A percentile compares a stretch with the other conserved stretches of the same genome.
phyloP scores from a whole-genome alignment of 2,329 filamentous ascomycete genomes.

The Cadophora gregata region DNA sequence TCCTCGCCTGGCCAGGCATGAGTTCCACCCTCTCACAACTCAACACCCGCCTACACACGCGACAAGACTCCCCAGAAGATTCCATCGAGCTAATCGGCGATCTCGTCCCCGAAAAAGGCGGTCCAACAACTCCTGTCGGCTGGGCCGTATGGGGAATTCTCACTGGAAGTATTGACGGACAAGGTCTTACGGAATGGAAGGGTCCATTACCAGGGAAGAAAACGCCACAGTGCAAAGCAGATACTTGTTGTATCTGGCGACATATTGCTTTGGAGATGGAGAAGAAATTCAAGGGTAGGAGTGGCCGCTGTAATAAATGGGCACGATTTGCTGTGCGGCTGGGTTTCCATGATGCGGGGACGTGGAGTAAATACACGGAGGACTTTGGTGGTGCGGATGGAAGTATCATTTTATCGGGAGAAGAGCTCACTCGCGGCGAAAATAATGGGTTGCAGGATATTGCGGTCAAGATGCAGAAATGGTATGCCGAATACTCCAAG shows the following conservation, averaged over 20 bases:
- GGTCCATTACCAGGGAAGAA: constrained; percentile 14
- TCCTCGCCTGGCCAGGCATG: constrained; percentile 3
- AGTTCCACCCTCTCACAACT: neutral
- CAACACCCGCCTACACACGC: neutral
- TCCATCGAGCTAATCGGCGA: constrained; percentile 82
- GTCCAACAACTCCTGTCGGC: constrained; percentile 21
- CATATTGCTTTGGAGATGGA: constrained; percentile 26
- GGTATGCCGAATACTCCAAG: constrained; percentile 46
- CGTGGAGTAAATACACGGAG: constrained; percentile 48
- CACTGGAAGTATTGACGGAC: constrained; percentile 20
- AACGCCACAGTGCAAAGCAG: constrained; percentile 16
- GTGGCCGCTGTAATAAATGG: constrained; percentile 48
- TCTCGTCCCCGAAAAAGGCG: constrained; percentile 44
- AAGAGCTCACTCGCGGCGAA: constrained; percentile 48
- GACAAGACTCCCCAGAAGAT: constrained; percentile 44
- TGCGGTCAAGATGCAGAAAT: constrained; percentile 46
- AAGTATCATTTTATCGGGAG: constrained; percentile 48
- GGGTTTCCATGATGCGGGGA: constrained; percentile 56
- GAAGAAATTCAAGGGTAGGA: constrained; percentile 19
- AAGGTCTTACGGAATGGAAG: constrained; percentile 14
- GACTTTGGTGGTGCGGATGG: constrained; percentile 53
- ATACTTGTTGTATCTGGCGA: constrained; percentile 33
- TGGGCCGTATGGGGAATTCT: constrained; percentile 24
- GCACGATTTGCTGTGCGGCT: constrained; percentile 54
- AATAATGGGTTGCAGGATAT: constrained; percentile 56